phyloP scores from a whole-genome alignment of 1,284 basidiomycete species.

The Rhodofomes roseus region DNA sequence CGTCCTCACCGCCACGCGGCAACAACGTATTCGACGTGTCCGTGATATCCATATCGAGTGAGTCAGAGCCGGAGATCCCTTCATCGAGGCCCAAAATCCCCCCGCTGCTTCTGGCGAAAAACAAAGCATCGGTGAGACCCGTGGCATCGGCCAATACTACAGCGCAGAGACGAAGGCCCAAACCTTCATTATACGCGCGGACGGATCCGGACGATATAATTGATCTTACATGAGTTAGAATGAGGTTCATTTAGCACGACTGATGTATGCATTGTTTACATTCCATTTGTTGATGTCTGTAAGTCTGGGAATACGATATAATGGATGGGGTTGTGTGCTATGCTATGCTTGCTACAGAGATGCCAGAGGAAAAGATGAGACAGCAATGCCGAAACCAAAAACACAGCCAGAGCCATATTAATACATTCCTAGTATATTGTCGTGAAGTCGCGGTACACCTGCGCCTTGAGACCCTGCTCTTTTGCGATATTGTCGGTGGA shows the following conservation, averaged over 20 bases:
- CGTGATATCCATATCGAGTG: constrained; percentile 32
- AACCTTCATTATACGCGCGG: background rate
- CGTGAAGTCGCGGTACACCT: constrained; percentile 39
- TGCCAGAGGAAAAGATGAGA: background rate
- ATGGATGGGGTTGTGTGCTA: constrained; percentile 8
- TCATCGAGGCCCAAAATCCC: constrained; percentile 5
- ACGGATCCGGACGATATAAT: constrained; percentile 27
- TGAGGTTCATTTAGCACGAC: background rate
- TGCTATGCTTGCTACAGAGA: constrained; percentile 13
- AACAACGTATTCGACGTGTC: constrained; percentile 8
- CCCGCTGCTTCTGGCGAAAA: constrained; percentile 16
- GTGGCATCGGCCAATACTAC: background rate
- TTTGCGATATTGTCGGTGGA: constrained; percentile 6
- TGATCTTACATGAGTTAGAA: constrained; percentile 34
- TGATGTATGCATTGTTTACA: constrained; percentile 14
- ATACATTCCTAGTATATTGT: constrained; percentile 27
- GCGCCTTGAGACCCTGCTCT: constrained; percentile 32
- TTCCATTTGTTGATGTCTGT: background rate
- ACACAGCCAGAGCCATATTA: constrained; percentile 10
- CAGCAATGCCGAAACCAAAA: constrained; percentile 4
- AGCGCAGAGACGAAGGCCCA: background rate
- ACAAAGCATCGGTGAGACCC: background rate
- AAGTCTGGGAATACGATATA: background rate
- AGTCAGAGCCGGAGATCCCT: constrained; percentile 20
- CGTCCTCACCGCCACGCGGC: background rate